phyloP scores from a whole-genome alignment of 2,329 filamentous ascomycete species.

The Bisporella sp. region DNA sequence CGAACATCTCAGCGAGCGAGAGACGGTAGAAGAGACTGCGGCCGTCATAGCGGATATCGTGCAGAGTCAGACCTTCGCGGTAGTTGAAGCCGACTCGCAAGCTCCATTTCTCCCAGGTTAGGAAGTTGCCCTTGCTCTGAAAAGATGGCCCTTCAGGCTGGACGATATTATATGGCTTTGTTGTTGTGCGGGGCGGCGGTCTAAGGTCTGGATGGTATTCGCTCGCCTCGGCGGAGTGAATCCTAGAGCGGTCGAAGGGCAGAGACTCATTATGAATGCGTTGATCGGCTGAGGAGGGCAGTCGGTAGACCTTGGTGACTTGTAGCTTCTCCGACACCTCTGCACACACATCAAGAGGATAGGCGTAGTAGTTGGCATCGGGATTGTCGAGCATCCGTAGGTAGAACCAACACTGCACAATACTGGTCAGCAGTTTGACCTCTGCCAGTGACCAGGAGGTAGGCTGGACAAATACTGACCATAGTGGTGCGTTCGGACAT shows the following conservation, averaged over 20 bases:
- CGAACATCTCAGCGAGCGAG: conserved; percentile 52
- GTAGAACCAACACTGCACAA: conserved; percentile 31
- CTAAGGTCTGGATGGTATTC: conserved; percentile 34
- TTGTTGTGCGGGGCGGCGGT: conserved; percentile 32
- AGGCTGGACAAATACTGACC: conserved; percentile 12
- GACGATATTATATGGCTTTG: conserved; percentile 53
- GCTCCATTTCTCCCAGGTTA: conserved; percentile 48
- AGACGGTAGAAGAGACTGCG: conserved; percentile 51
- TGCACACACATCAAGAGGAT: conserved; percentile 40
- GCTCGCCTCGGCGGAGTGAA: conserved; percentile 32
- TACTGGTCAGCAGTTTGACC: not conserved
- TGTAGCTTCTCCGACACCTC: conserved; percentile 35
- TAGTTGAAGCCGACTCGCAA: conserved; percentile 55
- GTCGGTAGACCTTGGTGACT: conserved; percentile 37
- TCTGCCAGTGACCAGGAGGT: not conserved
- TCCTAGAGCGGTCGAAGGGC: conserved; percentile 33
- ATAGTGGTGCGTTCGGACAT: conserved; percentile 41
- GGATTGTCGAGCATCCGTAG: conserved; percentile 22
- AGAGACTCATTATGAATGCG: not conserved
- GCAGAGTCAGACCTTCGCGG: conserved; percentile 51
- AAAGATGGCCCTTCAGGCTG: conserved; percentile 58
- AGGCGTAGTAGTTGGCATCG: conserved; percentile 38
- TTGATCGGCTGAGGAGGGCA: not conserved
- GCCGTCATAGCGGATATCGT: conserved; percentile 53
- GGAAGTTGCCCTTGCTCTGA: conserved; percentile 35